These are phyloP conservation scores for Macrophomina phaseolina DNA, from an alignment of 2,329 filamentous ascomycete species.

Conservation along the genomic window DNA sequence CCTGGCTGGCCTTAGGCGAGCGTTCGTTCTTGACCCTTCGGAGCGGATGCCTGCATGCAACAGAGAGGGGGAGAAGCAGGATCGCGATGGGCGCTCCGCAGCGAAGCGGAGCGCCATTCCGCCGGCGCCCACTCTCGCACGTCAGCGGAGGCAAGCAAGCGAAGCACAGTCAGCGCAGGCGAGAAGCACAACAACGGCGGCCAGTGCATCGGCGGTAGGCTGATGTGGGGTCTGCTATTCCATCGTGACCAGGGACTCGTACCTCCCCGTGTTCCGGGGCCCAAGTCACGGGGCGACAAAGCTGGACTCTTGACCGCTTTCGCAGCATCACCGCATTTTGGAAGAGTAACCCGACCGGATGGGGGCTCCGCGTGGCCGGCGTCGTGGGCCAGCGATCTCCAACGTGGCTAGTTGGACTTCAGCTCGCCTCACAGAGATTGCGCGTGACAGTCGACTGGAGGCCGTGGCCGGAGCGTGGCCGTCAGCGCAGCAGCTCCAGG, in stretches of 20 bases:
- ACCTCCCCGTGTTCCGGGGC: conserved; percentile 19
- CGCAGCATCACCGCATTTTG: conserved; percentile 13
- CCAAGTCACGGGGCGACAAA: conserved; percentile 16
- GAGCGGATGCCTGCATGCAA: conserved; percentile 18
- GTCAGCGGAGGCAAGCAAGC: conserved; percentile 13
- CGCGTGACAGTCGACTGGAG: conserved; percentile 12
- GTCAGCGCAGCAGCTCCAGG: conserved; percentile 21
- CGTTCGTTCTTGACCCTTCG: conserved; percentile 6
- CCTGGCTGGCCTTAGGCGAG: conserved; percentile 4
- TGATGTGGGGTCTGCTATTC: conserved; percentile 10
- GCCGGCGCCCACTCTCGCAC: conserved; percentile 7
- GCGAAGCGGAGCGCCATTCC: conserved; percentile 15
- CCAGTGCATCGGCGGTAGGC: conserved; percentile 1
- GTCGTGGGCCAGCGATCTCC: conserved; percentile 5
- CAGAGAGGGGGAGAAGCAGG: background rate
- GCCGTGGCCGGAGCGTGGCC: conserved; percentile 17
- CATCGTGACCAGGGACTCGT: conserved; percentile 24
- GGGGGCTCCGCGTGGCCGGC: conserved; percentile 19
- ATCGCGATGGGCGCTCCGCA: conserved; percentile 17
- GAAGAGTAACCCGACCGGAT: conserved; percentile 9
- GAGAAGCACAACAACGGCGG: background rate
- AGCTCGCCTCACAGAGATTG: conserved; percentile 3
- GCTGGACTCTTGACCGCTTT: conserved; percentile 20
- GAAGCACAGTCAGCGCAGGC: conserved; percentile 14
- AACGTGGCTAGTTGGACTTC: conserved; percentile 23